phyloP scores from a whole-genome alignment of 176 grass and related monocot species.

The Phoenix roebelenii region DNA sequence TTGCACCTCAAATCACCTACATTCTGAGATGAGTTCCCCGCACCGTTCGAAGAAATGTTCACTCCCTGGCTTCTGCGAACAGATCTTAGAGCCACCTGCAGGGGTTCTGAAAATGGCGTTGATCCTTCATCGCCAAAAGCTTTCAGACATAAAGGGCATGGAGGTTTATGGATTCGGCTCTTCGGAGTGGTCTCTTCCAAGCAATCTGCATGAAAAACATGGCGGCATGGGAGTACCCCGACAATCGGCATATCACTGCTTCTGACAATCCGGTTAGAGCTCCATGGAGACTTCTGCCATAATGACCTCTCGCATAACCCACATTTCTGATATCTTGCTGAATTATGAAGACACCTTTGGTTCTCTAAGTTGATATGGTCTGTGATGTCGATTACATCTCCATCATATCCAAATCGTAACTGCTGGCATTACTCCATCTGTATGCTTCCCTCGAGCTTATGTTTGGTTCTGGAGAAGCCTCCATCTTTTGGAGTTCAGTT shows the following conservation, averaged over 20 bases:
- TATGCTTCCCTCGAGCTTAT: conserved; percentile 80
- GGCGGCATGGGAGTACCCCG: conserved; percentile 71
- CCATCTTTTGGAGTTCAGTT: conserved; percentile 75
- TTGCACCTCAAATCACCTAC: conserved; percentile 32
- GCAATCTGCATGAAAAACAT: conserved; percentile 88
- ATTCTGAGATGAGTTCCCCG: conserved; percentile 30
- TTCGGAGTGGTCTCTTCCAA: conserved; percentile 88
- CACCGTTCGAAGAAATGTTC: conserved; percentile 20
- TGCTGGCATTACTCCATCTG: conserved; percentile 91
- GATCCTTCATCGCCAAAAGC: conserved; percentile 30
- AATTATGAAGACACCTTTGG: conserved; percentile 40
- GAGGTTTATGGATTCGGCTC: conserved; percentile 60
- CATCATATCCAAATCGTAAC: conserved; percentile 83
- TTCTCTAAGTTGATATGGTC: conserved; percentile 64
- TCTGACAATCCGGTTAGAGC: conserved; percentile 65
- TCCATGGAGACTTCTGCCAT: conserved; percentile 85
- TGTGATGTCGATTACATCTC: conserved; percentile 60
- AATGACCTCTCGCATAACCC: conserved; percentile 72
- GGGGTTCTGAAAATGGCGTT: conserved; percentile 74
- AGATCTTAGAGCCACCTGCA: conserved; percentile 56
- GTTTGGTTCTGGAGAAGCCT: conserved; percentile 58
- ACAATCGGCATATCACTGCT: conserved; percentile 78
- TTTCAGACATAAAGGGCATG: conserved; percentile 60
- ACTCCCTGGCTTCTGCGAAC: conserved; percentile 31
- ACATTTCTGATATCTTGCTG: conserved; percentile 51